Percentiles rank a stretch among this genome's conserved stretches.
Conservation (phyloP, 768 basidiomycete species). For the Kwoniella bestiolae region DNA sequence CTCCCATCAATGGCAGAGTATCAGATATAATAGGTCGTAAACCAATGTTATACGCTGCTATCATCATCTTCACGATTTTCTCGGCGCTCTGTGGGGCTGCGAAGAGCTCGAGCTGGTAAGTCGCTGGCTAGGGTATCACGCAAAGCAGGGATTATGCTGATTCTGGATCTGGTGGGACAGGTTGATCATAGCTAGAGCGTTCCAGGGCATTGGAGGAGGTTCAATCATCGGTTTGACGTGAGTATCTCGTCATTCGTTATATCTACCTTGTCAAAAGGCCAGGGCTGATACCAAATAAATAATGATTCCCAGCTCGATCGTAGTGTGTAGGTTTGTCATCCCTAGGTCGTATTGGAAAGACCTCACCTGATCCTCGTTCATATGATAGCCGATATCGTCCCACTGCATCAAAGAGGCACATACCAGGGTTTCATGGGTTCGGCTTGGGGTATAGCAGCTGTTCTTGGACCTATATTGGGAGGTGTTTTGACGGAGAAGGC, state of each 20-base stretch:
- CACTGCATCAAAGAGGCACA: slow-evolving; percentile 77
- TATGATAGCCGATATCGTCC: slow-evolving; percentile 69
- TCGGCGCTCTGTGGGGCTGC: slow-evolving; percentile 53
- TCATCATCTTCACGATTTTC: slow-evolving; percentile 43
- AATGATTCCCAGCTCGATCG: slow-evolving; percentile 22
- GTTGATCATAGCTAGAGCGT: slow-evolving; percentile 43
- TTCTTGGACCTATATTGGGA: slow-evolving; percentile 78
- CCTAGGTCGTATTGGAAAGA: too few relatives aligned
- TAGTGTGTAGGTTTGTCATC: slow-evolving; percentile 39
- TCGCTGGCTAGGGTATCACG: background rate
- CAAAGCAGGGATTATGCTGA: background rate
- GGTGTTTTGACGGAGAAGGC: slow-evolving; percentile 59
- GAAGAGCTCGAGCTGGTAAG: slow-evolving; percentile 41
- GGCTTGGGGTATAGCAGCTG: slow-evolving; percentile 76
- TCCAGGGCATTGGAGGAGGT: slow-evolving; percentile 53
- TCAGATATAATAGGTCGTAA: slow-evolving; percentile 54
- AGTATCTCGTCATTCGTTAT: slow-evolving; percentile 1
- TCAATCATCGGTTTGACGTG: slow-evolving; percentile 48
- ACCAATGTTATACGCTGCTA: slow-evolving; percentile 46
- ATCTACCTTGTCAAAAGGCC: background rate
- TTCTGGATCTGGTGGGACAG: slow-evolving; percentile 9
- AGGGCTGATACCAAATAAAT: background rate
- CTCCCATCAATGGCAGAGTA: slow-evolving; percentile 46
- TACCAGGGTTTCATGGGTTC: slow-evolving; percentile 66
- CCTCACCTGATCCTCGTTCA: background rate